Evolutionary conservation across 805 yeast species (phyloP).

Genomic region (Sugiyamaella chiloensis): DNA sequence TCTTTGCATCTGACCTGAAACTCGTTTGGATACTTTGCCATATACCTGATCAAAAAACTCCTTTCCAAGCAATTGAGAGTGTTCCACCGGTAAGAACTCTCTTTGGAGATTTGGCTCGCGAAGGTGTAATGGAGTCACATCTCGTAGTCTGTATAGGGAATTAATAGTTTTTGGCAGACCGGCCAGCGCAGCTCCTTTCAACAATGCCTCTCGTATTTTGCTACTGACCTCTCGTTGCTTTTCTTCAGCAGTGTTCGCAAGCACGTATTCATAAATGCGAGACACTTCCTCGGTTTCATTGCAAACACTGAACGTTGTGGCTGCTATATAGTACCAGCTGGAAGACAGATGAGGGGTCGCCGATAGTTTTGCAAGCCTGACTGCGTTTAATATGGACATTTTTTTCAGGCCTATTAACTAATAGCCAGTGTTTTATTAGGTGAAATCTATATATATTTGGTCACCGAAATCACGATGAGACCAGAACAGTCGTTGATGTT

Average conservation of each 20-base stretch:
- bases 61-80: slow-evolving; percentile 46
- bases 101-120: slow-evolving; percentile 32
- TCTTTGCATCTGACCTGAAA: slow-evolving; percentile 59
- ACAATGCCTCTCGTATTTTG: slow-evolving; percentile 69
- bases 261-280: slow-evolving; percentile 64
- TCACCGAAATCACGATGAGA: too few relatives aligned
- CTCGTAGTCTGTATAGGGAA: slow-evolving; percentile 60
- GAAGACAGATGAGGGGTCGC: slow-evolving; percentile 52
- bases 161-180: slow-evolving; percentile 88
- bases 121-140: slow-evolving; percentile 57
- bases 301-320: slow-evolving; percentile 76
- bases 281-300: slow-evolving; percentile 83
- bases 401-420: too few relatives aligned
- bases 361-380: slow-evolving; percentile 52
- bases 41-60: slow-evolving; percentile 73
- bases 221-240: slow-evolving; percentile 40
- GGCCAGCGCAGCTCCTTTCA: slow-evolving; percentile 73
- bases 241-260: slow-evolving; percentile 25
- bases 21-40: slow-evolving; percentile 67
- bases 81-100: slow-evolving; percentile 20
- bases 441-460: too few relatives aligned
- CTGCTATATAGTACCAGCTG: slow-evolving; percentile 76
- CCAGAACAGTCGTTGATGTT: too few relatives aligned
- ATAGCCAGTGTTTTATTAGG: too few relatives aligned
- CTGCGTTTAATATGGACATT: slow-evolving; percentile 45